A percentile compares a stretch with the other conserved stretches of the same genome.
Conservation (phyloP, 441 rosid genomes). For the Hura crepitans region DNA sequence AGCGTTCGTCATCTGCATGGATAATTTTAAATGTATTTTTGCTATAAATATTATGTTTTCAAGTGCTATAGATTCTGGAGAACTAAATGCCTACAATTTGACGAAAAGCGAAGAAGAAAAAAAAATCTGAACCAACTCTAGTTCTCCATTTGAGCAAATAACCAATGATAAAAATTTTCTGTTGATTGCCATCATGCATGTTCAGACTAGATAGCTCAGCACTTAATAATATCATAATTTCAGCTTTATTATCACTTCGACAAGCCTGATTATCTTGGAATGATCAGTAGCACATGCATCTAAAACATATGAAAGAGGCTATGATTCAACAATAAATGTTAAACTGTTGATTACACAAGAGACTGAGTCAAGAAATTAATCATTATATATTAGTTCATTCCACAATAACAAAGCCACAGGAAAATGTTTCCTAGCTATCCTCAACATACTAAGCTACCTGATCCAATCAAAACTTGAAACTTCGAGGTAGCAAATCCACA, state of each 20-base stretch:
- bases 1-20: conserved; percentile 69
- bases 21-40: conserved; percentile 9
- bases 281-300: not conserved
- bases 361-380: not conserved
- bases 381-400: not conserved
- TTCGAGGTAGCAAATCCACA: not conserved
- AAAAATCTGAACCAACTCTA: not conserved
- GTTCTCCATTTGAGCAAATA: not conserved
- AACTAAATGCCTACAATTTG: not conserved
- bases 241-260: not conserved
- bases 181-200: conserved; percentile 1
- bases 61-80: not conserved
- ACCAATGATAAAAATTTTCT: not conserved
- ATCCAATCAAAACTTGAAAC: not conserved
- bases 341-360: not conserved
- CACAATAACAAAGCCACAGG: not conserved
- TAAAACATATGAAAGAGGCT: not conserved
- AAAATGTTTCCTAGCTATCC: not conserved
- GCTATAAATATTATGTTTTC: not conserved
- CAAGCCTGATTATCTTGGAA: not conserved
- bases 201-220: not conserved
- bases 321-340: not conserved
- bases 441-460: conserved; percentile 1
- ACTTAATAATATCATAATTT: not conserved
- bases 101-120: not conserved